Base-by-base conservation (phyloP, 176 grass and related monocot species). In the Oryza australiensis region DNA sequence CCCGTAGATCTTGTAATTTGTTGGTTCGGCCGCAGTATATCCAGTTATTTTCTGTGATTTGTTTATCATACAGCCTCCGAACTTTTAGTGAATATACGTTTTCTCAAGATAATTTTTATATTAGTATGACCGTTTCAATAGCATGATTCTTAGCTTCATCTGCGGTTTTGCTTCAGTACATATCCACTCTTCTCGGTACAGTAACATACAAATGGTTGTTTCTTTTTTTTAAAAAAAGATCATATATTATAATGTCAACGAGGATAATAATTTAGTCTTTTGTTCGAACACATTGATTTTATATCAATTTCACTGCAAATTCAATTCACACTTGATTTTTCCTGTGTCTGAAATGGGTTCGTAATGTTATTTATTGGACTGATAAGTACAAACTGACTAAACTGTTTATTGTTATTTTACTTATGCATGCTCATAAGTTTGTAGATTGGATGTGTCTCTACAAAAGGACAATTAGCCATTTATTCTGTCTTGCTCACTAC, bases 121-220 rank as follows among this genome's bases (percentile, higher is more conserved):
- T 35, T 33, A 67, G 9, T n/a, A 32, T 30, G 34, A 46, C 46
- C 46, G 29, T 62, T 59, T 46, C 62, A 10, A 22, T 38, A 28
- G 30, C 80, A 66, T 65, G 48, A 74, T 79, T 48, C 75, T 59
- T 84, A 48, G 51, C 82, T 70, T 85, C 49, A 12, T 80, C 15
- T 68, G 30, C 15, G 2, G 64, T 84, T 79, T 74, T 84, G 12
- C 23, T 42, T 63, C 38, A 84, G 63, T 62, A 27, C 2, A 63
- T 72, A 62, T 18, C 29, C 30, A 81, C 22, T 55, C 55, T 23
- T 60, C 51, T 60, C 9, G 22, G 24, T 60, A 60, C n/a, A n/a
- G 55, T 60, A 24, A 60, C 55, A 60, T 24, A 22, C 18, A 59
- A 23, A 59, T 23, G 53, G 20, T 11, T 60, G 18, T 24, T 60